Evolutionary conservation across 1,284 basidiomycete species (phyloP), one percentile per base, ranked within the genome.

Genomic region (Leccinum insolens): DNA sequence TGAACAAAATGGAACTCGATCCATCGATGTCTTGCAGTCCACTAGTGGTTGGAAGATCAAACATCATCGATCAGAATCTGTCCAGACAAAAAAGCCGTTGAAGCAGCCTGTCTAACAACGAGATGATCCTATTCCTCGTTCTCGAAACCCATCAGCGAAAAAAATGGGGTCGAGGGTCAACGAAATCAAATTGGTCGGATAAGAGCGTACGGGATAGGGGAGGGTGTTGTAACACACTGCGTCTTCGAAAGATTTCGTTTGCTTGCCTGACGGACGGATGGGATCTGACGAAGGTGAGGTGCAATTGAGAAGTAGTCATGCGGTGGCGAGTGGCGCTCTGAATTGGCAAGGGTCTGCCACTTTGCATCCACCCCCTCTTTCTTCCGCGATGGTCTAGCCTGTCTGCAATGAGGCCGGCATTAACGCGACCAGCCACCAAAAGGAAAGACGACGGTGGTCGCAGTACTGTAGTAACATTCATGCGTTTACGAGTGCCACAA

Each of bases 11-110:
- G 64, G 81, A 74, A 71, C 87, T 88, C 77, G 88, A 90, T 63
- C 88, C 89, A 28, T 82, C 80, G 66, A 79, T 77, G 76, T 89
- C 82, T 78, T 88, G 87, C 76, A 85, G 79, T 65, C 88, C 87
- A 74, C 89, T 84, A 37, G 86, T 89, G 71, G 90, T 82, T 46
- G 85, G 63, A 52, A 85, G 80, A 70, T 85, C 81, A 49, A 37
- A 80, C 31, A 81, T 78, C 28, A 82, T 86, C 46, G 83, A 74
- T 74, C 87, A 90, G 80, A 87, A 89, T 90, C 89, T 82, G 91
- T 90, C 92, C 91, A 55, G 80, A n/a, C 28, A 81, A 55, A 15
- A 15, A 15, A 55, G n/a, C 11, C 14, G 12, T 25, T 59, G 57
- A 59, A 59, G 15, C 75, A 64, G 87, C 85, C 76, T 89, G 87